Evolutionary conservation across 2,329 filamentous ascomycete genomes (phyloP).

Genomic region (Botrytis sinoallii): DNA sequence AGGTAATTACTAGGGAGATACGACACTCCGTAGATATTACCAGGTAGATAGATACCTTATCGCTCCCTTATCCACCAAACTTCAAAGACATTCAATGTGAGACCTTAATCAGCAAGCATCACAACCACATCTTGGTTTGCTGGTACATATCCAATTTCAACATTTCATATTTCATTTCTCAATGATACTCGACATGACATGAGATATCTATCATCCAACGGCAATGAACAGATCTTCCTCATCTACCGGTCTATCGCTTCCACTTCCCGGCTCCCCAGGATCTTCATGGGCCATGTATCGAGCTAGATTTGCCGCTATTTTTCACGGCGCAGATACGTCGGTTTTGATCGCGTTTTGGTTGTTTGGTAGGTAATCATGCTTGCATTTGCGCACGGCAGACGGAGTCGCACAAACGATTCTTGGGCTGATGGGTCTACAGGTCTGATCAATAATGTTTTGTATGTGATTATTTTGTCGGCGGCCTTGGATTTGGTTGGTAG

Average conservation of each 20-base stretch:
- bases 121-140: background rate
- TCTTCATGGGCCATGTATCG: conserved; percentile 73
- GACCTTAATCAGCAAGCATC: conserved; percentile 1
- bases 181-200: background rate
- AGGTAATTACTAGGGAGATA: background rate
- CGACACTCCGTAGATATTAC: background rate
- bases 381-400: background rate
- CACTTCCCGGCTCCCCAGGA: conserved; percentile 55
- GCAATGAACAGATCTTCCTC: conserved; percentile 31
- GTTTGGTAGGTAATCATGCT: conserved; percentile 63
- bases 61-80: background rate
- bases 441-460: conserved; percentile 95
- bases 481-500: conserved; percentile 84
- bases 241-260: conserved; percentile 43
- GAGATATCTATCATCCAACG: background rate
- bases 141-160: background rate
- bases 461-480: conserved; percentile 92
- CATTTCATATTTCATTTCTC: background rate
- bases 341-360: conserved; percentile 87
- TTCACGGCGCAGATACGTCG: conserved; percentile 65
- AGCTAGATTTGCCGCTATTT: conserved; percentile 59
- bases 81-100: background rate
- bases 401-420: background rate
- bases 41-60: background rate
- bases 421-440: conserved; percentile 48